A percentile compares a stretch with the other conserved stretches of the same genome.
Evolutionary conservation across 805 yeast genomes (phyloP).

Genomic region (Jamesozyma hellenica): DNA sequence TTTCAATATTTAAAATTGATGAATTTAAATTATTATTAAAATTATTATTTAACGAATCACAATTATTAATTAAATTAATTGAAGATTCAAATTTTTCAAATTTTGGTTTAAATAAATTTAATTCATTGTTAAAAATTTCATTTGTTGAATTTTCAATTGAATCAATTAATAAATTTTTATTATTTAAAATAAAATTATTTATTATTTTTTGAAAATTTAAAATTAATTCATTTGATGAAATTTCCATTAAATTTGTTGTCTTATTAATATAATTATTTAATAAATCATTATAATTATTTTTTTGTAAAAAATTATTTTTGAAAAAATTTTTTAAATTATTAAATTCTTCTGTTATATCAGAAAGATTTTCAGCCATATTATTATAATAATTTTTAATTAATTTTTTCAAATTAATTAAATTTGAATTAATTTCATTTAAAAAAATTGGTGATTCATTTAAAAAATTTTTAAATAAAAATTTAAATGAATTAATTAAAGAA

Average conservation of each 20-base stretch:
- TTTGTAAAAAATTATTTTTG: conserved; percentile 23
- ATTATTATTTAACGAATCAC: conserved; percentile 24
- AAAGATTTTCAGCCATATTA: conserved; percentile 19
- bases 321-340: conserved; percentile 25
- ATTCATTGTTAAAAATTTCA: conserved; percentile 25
- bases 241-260: conserved; percentile 18
- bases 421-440: conserved; percentile 13
- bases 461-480: conserved; percentile 17
- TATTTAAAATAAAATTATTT: conserved; percentile 17
- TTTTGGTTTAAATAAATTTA: conserved; percentile 23
- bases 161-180: conserved; percentile 16
- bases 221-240: conserved; percentile 16
- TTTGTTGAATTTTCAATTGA: conserved; percentile 21
- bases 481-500: conserved; percentile 16
- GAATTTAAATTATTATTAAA: conserved; percentile 13
- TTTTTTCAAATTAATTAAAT: conserved; percentile 12
- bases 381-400: conserved; percentile 12
- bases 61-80: conserved; percentile 24
- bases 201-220: conserved; percentile 15
- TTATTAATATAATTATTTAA: conserved; percentile 18
- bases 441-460: conserved; percentile 17
- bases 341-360: conserved; percentile 27
- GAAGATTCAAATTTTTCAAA: conserved; percentile 24
- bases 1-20: conserved; percentile 13
- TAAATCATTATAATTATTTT: conserved; percentile 20